Conservation (phyloP, 2,329 filamentous ascomycete genomes). For the Penicillium corylophilum region DNA sequence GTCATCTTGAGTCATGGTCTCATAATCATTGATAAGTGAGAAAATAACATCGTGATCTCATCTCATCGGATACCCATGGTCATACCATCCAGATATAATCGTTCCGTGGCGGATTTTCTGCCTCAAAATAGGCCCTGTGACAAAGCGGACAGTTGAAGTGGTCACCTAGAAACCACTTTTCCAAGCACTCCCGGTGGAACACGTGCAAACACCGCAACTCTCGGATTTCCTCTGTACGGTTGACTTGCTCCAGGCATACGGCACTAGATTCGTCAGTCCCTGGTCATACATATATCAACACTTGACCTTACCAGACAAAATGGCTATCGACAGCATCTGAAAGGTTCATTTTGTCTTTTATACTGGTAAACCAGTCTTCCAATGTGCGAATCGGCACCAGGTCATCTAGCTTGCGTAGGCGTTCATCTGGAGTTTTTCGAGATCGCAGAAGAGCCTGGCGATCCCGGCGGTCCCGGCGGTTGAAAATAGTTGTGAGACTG, state of each 20-base stretch:
- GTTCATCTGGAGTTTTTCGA: constrained; percentile 28
- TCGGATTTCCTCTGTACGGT: constrained; percentile 36
- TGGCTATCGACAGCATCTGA: constrained; percentile 35
- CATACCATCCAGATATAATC: constrained; percentile 42
- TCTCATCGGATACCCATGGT: background rate
- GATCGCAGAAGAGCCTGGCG: constrained; percentile 17
- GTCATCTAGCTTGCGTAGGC: constrained; percentile 36
- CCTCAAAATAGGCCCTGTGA: constrained; percentile 36
- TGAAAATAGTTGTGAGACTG: constrained; percentile 35
- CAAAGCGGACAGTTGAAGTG: constrained; percentile 42
- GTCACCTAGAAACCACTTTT: constrained; percentile 41
- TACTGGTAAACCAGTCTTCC: constrained; percentile 38
- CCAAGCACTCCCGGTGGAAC: constrained; percentile 41
- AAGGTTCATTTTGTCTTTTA: constrained; percentile 32
- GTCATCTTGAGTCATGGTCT: constrained; percentile 5
- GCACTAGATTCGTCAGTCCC: constrained; percentile 24
- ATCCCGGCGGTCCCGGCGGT: constrained; percentile 34
- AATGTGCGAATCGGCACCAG: constrained; percentile 37
- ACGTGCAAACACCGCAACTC: constrained; percentile 41
- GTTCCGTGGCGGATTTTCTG: constrained; percentile 28
- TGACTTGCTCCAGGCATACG: constrained; percentile 40
- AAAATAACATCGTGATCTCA: constrained; percentile 1
- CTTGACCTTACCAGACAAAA: constrained; percentile 35
- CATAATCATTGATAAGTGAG: constrained; percentile 5
- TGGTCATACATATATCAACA: background rate